phyloP scores from a whole-genome alignment of 257 asterid genomes.

The Datura wrightii region DNA sequence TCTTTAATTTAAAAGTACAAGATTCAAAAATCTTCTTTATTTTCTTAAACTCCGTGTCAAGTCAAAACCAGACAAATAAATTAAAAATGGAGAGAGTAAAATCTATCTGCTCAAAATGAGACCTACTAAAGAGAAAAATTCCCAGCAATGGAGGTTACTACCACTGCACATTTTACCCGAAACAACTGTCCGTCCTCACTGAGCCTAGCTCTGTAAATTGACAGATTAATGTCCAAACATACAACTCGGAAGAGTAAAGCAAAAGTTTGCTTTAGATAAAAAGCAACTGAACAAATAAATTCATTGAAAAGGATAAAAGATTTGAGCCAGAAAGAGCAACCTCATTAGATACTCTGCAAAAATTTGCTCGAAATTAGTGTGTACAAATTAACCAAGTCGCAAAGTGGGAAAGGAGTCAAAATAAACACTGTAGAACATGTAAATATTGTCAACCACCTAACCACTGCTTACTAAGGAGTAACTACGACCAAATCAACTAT shows the following conservation, averaged over 20 bases:
- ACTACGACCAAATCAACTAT: no score
- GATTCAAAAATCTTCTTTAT: no score
- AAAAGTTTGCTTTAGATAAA: background rate
- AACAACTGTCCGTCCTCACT: background rate
- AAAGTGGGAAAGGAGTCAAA: background rate
- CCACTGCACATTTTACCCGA: background rate
- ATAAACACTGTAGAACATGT: background rate
- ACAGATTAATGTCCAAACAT: background rate
- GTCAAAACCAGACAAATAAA: no score
- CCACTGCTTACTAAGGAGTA: background rate
- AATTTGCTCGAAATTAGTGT: background rate
- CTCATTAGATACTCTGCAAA: background rate
- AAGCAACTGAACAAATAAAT: background rate
- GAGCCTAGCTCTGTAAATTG: background rate
- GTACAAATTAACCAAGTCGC: background rate
- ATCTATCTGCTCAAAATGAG: background rate
- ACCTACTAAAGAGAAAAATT: background rate
- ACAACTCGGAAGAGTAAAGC: background rate
- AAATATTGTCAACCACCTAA: background rate
- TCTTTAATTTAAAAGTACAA: no score
- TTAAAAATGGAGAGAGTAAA: background rate
- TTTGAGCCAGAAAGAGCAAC: background rate
- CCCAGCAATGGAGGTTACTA: background rate
- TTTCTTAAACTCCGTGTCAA: no score
- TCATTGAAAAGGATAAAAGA: background rate